Base-by-base conservation (phyloP, 106 monocot genomes). In the Dactylorhiza incarnata region DNA sequence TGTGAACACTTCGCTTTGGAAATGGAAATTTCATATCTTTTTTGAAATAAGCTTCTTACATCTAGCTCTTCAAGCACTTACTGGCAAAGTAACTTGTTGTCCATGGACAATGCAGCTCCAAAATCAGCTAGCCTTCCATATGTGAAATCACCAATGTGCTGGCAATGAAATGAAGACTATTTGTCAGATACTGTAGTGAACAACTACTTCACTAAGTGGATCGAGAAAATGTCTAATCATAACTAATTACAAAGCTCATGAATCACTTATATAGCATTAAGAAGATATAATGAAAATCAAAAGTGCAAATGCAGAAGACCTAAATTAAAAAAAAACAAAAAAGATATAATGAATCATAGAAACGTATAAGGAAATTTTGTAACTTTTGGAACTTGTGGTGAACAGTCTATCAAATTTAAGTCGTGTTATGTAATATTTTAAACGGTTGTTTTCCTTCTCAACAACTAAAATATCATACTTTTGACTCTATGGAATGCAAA, bases 1-100 rank as follows among this genome's bases (percentile, higher is more conserved):
- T n/a, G 19, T 56, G 0, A 56, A 19, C 6, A n/a, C 25, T 24
- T 3, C 22, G 25, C 10, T 63, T 24, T 22, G 25, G 10, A 63
- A 63, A 63, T 63, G 11, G 25, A 63, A 63, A 5, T 63, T 20
- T 63, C 63, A 25, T 0, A 25, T 63, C n/a, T n/a, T 45, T 5
- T 44, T 4, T n/a, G 49, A 66, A 68, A 50, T 22, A 58, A 23
- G 73, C 7, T 73, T 75, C 91, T 84, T 88, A 91, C 91, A 84
- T 91, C 88, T 22, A 91, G 75, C 78, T 91, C 91, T 78, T 91
- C 91, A 58, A 91, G 88, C 46, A 91, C 91, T 88, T 88, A 78
- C 76, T 91, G 91, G 76, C 82, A 82, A 22, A 84, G 84, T 47
- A 88, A 77, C 81, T 91, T 91, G 78, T 91, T 91, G 3, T 86